Conservation (phyloP, 2,329 filamentous ascomycete genomes). For the Aspergillus brunneoviolaceus region DNA sequence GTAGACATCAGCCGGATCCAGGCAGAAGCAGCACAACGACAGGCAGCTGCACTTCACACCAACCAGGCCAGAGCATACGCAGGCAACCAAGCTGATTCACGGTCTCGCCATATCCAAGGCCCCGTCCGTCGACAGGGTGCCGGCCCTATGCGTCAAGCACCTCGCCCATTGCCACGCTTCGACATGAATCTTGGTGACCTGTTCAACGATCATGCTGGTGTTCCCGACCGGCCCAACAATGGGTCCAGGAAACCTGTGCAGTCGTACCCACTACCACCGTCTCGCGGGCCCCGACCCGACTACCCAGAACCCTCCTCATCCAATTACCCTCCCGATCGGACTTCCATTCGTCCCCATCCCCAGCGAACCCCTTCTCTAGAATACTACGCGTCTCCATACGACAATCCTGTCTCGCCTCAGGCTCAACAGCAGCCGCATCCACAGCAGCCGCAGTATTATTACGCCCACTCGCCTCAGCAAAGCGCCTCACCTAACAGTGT, state of each 20-base stretch:
- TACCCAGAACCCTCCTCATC: slow-evolving; percentile 26
- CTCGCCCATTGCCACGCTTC: slow-evolving; percentile 54
- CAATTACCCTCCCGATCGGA: slow-evolving; percentile 25
- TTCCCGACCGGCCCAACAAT: slow-evolving; percentile 36
- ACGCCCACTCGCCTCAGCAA: slow-evolving; percentile 36
- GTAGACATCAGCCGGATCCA: slow-evolving; percentile 30
- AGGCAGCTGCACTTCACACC: slow-evolving; percentile 14
- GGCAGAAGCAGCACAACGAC: slow-evolving; percentile 15
- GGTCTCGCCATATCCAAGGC: slow-evolving; percentile 25
- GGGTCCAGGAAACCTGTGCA: slow-evolving; percentile 29
- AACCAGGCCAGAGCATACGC: slow-evolving; percentile 14
- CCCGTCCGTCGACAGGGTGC: slow-evolving; percentile 34
- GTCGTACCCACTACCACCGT: slow-evolving; percentile 20
- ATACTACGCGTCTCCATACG: slow-evolving; percentile 35
- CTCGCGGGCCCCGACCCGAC: slow-evolving; percentile 14
- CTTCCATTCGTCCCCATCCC: slow-evolving; percentile 22
- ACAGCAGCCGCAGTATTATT: slow-evolving; percentile 32
- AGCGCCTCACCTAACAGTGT: slow-evolving; percentile 32
- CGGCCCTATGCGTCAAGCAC: slow-evolving; percentile 28
- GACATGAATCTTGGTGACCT: slow-evolving; percentile 58
- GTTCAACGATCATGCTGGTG: slow-evolving; percentile 47
- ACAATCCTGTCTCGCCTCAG: slow-evolving; percentile 34
- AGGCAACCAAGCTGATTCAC: slow-evolving; percentile 20
- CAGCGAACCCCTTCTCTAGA: slow-evolving; percentile 34
- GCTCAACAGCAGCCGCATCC: slow-evolving; percentile 25